Evolutionary conservation across 352 stramenopile species (phyloP).

Genomic region (Pythium rishiriense): DNA sequence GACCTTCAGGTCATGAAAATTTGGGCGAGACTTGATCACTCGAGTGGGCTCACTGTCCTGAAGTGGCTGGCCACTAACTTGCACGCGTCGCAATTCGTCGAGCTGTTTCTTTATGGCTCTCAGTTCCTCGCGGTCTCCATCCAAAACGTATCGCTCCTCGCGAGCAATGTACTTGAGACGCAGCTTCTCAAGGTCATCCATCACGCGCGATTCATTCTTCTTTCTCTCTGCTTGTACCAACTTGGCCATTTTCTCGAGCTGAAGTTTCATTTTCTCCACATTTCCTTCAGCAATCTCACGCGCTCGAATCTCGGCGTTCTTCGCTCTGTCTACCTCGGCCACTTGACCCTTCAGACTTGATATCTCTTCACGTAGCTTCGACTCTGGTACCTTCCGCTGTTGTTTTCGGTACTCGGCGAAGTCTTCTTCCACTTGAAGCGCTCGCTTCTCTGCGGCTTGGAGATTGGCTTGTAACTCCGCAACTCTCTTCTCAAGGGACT

Average conservation of each 20-base stretch:
- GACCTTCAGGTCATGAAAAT: not conserved
- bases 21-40: not conserved
- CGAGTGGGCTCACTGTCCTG: not conserved
- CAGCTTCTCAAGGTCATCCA: conserved; percentile 79
- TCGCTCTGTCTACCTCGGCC: conserved; percentile 63
- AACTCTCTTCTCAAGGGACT: conserved; percentile 50
- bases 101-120: conserved; percentile 82
- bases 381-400: conserved; percentile 73
- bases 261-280: conserved; percentile 40
- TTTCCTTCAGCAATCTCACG: conserved; percentile 42
- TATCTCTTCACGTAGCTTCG: conserved; percentile 72
- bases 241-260: conserved; percentile 60
- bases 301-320: conserved; percentile 38
- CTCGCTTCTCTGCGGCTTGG: conserved; percentile 41
- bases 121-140: conserved; percentile 78
- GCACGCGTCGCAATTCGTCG: conserved; percentile 63
- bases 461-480: conserved; percentile 45
- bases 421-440: conserved; percentile 61
- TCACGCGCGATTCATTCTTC: conserved; percentile 56
- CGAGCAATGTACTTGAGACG: conserved; percentile 77
- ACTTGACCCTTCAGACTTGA: conserved; percentile 53
- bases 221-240: conserved; percentile 66
- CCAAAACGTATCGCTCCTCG: conserved; percentile 78
- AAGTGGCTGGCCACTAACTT: conserved; percentile 12
- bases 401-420: conserved; percentile 72